Evolutionary conservation across 169 alveolate genomes (phyloP).

Genomic region (Eimeria praecox): DNA sequence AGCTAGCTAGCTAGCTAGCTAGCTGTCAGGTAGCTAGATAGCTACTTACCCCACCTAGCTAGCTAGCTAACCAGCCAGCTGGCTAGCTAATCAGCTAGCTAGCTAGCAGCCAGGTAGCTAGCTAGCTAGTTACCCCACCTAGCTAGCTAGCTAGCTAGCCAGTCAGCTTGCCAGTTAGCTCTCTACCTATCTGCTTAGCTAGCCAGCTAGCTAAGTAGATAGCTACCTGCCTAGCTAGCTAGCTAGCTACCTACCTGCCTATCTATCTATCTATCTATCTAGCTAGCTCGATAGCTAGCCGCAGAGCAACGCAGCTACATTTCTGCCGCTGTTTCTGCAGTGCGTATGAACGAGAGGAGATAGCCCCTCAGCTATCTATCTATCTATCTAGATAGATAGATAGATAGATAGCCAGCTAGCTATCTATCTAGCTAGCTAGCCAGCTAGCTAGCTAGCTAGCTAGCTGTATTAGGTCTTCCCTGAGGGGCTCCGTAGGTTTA

Average conservation of each 20-base stretch:
- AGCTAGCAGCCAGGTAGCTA: no score
- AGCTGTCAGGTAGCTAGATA: no score
- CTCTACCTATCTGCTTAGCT: neutral
- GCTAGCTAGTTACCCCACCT: no score
- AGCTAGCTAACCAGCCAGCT: no score
- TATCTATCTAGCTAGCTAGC: neutral
- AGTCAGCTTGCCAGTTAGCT: neutral
- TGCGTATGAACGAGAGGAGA: neutral
- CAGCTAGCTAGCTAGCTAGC: neutral
- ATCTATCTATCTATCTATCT: neutral
- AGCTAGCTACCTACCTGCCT: neutral
- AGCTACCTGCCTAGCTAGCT: neutral
- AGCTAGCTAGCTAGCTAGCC: neutral
- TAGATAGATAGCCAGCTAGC: neutral
- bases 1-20: no score
- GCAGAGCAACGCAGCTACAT: constrained; percentile 2
- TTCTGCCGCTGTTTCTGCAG: neutral
- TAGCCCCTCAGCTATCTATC: neutral
- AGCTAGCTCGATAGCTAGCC: neutral
- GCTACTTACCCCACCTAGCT: no score
- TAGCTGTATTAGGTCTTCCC: neutral
- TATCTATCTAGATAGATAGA: neutral
- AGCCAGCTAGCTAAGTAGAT: no score
- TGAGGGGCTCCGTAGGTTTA: neutral
- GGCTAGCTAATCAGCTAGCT: no score